Base-by-base conservation (phyloP, 2,329 filamentous ascomycete species). In the Celoporthe dispersa region DNA sequence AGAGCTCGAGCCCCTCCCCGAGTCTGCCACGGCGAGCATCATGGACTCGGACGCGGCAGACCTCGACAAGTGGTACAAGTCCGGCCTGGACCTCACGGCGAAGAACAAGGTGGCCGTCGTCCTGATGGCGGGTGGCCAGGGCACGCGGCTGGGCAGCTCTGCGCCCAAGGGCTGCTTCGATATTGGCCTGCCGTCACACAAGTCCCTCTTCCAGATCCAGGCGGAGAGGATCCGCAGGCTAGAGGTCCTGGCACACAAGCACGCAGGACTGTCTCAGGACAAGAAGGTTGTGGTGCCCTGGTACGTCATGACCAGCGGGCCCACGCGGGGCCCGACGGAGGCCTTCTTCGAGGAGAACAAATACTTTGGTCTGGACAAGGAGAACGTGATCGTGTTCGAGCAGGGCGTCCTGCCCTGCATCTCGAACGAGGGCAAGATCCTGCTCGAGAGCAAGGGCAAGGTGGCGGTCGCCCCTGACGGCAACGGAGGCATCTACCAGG, bases 221-320 rank as follows among this genome's bases (percentile, higher is more conserved):
- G 96, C 92, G 60, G 94, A 99, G 88, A 88, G 96, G 68, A 98
- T 99, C 78, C 87, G 87, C 77, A 97, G 94, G 84, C 83, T 97
- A 11, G 92, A 98, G 83, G 83, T 90, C 76, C 85, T 98, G 73
- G 94, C 95, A 59, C 86, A 90, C 75, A 90, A 92, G 80, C 89
- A 91, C 79, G 85, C 88, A 67, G 87, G 87, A 70, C 84, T 73
- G 41, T 74, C 74, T 22, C 74, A 83, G 71, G 84, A 84, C 64
- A 80, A 81, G 73, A 84, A 84, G 68, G 89, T 89, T 59, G 85
- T 91, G 41, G 90, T 98, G 57, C 96, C 96, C 16, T 99, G 96
- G 96, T 99, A 99, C 83, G 94, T 99, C 81, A 99, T 99, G 96
- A 99, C 96, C 77, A 97, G 94, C 77, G 96, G 96, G 5, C 96